Base-by-base conservation (phyloP, 345 rosid species). In the Lumnitzera racemosa region DNA sequence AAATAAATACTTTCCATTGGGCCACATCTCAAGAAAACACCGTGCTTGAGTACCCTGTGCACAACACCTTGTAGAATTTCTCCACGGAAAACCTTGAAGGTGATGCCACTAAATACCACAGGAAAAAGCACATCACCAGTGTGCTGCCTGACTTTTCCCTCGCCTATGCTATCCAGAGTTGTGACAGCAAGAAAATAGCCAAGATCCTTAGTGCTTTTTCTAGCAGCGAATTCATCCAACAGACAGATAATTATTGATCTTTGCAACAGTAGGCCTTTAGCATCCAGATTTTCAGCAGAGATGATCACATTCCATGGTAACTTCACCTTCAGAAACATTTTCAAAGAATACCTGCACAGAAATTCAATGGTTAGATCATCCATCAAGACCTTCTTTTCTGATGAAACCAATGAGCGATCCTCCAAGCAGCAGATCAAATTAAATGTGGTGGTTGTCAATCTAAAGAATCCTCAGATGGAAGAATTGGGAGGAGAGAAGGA, bases 71-170 rank as follows among this genome's bases (percentile, higher is more conserved):
- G 69, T 53, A 91, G 60, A 52, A 88, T 65, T 80, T 91, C 96
- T 53, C 96, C 98, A 62, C 74, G 70, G 67, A 78, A 84, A 61
- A 84, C 74, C 79, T 86, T 88, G 85, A 86, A 88, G 51, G 90
- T 84, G 15, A 89, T 64, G n/a, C 77, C 86, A 51, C 78, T 81
- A 80, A 88, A 83, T 48, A 64, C 69, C 13, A 88, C 84, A 0
- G 88, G 90, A 69, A 88, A 88, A 43, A 88, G 66, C 13, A 89
- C 87, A 41, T 88, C 91, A 11, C 91, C 91, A 0, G 80, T 59
- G 55, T 69, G 65, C 77, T 80, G 80, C 67, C 88, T 74, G 52
- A 91, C 85, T 71, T 66, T 83, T 14, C 90, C 94, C 50, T 84
- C 88, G 9, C 90, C 89, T 3, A 84, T 80, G 55, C 69, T 83